Evolutionary conservation across 78 protist genomes (phyloP).

Genomic region (Creolimax fragrantissima): DNA sequence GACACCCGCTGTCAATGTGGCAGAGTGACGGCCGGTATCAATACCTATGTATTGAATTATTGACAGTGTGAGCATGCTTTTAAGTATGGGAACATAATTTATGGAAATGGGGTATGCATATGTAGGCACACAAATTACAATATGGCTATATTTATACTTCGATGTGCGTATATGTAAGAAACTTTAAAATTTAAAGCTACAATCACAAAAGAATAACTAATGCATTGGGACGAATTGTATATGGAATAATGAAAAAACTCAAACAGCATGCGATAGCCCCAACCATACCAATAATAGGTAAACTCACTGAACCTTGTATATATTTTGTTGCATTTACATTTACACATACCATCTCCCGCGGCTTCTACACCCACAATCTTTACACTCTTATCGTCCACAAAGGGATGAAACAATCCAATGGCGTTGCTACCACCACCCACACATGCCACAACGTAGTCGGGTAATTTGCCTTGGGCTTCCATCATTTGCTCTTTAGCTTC

Average conservation of each 20-base stretch:
- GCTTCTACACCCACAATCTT: conserved; percentile 72
- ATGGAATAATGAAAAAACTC: too few relatives aligned
- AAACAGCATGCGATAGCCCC: too few relatives aligned
- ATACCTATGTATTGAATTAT: neutral
- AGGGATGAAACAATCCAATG: conserved; percentile 68
- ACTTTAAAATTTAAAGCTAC: too few relatives aligned
- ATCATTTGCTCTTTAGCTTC: conserved; percentile 57
- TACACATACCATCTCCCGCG: conserved; percentile 47
- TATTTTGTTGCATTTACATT: too few relatives aligned
- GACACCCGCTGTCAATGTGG: conserved; percentile 53
- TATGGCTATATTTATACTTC: neutral
- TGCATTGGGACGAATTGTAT: too few relatives aligned
- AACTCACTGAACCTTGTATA: too few relatives aligned
- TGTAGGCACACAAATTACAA: neutral
- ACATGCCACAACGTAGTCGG: conserved; percentile 77
- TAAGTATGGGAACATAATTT: neutral
- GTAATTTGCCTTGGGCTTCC: conserved; percentile 53
- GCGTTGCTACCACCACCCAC: conserved; percentile 88
- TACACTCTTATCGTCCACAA: conserved; percentile 35
- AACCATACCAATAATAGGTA: too few relatives aligned
- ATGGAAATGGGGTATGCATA: neutral
- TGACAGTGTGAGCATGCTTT: neutral
- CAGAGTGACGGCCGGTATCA: conserved; percentile 52
- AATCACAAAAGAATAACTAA: too few relatives aligned
- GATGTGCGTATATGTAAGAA: neutral